phyloP scores from a whole-genome alignment of 176 grass and related monocot genomes.

The Alloteropsis semialata region DNA sequence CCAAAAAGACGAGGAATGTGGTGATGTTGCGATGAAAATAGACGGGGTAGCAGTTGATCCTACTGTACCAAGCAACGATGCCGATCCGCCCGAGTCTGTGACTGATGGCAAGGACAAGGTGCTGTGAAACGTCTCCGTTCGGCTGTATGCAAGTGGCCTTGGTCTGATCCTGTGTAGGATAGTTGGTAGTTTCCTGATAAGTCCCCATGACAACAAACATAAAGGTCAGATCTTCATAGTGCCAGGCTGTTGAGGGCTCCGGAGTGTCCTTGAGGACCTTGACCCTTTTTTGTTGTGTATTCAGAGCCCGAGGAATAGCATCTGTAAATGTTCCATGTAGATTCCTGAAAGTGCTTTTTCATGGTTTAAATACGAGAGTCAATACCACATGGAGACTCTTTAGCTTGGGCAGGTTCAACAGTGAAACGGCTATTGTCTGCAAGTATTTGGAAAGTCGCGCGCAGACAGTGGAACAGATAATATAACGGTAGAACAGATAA shows the following conservation, averaged over 20 bases:
- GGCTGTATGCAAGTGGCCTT: neutral
- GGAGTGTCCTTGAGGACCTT: neutral
- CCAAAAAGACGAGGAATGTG: constrained; percentile 26
- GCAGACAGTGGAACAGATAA: too few relatives aligned
- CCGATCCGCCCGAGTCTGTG: neutral
- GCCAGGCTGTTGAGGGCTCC: neutral
- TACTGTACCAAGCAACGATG: neutral
- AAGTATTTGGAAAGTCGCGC: too few relatives aligned
- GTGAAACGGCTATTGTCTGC: too few relatives aligned
- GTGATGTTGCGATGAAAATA: neutral
- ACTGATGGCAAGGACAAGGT: neutral
- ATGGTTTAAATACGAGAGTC: neutral
- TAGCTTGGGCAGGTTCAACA: too few relatives aligned
- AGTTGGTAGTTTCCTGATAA: neutral
- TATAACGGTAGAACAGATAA: too few relatives aligned
- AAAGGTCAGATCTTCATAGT: neutral
- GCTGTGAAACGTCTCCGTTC: neutral
- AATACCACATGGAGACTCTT: neutral
- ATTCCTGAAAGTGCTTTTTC: neutral
- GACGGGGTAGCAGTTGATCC: neutral
- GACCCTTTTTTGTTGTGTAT: constrained; percentile 1
- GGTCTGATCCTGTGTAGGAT: neutral
- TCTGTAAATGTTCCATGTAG: neutral
- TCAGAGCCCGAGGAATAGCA: neutral
- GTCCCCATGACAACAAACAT: neutral